These are phyloP conservation scores for Raddia distichophylla DNA, from an alignment of 176 grass and related monocot species.

Conservation along the genomic window DNA sequence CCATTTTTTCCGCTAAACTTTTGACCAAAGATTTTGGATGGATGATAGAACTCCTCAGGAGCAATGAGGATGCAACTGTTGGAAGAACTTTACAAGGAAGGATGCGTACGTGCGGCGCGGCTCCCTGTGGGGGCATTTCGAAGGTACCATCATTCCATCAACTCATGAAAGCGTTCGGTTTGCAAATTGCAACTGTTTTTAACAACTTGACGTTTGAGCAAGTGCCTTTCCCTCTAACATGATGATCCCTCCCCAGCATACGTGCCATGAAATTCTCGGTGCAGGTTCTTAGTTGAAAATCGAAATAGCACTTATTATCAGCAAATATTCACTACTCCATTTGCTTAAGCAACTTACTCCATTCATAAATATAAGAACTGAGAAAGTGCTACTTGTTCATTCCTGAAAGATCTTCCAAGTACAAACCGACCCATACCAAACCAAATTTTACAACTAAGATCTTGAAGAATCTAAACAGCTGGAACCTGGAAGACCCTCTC, in stretches of 20 bases:
- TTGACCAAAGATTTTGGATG: constrained; percentile 37
- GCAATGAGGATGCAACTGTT: constrained; percentile 22
- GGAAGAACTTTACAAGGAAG: constrained; percentile 17
- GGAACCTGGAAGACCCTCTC: too few species aligned
- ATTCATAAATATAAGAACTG: too few species aligned
- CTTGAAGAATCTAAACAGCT: too few species aligned
- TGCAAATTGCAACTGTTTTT: constrained; percentile 3
- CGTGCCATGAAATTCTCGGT: constrained; percentile 28
- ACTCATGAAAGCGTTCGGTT: constrained; percentile 17
- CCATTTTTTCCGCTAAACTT: constrained; percentile 44
- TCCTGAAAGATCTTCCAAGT: too few species aligned
- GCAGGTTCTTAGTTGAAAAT: constrained; percentile 26
- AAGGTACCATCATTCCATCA: constrained; percentile 42
- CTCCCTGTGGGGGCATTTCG: not conserved
- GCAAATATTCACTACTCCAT: too few species aligned
- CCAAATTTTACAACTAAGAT: too few species aligned
- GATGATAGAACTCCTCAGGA: not conserved
- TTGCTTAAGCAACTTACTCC: too few species aligned
- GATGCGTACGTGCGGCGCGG: constrained; percentile 17
- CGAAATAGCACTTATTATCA: not conserved
- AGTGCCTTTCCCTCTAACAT: constrained; percentile 23
- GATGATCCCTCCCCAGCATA: constrained; percentile 5
- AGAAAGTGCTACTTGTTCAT: too few species aligned
- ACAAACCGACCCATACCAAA: too few species aligned
- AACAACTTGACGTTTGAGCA: constrained; percentile 39